A percentile compares a stretch with the other conserved stretches of the same genome.
phyloP scores from a whole-genome alignment of 202 grass and related monocot species.

The Miscanthus sacchariflorus region DNA sequence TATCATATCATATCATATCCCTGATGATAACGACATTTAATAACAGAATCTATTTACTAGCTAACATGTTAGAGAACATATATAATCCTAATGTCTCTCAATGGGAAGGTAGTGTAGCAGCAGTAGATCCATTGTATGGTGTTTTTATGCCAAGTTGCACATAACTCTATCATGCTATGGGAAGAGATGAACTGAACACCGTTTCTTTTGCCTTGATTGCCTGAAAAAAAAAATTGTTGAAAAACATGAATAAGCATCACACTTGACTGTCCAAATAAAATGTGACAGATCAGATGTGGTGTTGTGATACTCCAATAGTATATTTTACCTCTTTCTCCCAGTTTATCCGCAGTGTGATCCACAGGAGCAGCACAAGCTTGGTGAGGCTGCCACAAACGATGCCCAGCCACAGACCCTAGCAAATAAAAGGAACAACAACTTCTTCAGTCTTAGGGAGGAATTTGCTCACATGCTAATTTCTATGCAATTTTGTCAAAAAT shows the following conservation, averaged over 20 bases:
- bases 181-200: slow-evolving; percentile 51
- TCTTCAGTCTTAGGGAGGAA: not conserved
- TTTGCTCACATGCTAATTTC: not conserved
- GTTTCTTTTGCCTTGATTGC: slow-evolving; percentile 60
- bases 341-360: slow-evolving; percentile 55
- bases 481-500: not conserved
- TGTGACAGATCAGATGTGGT: too few relatives aligned
- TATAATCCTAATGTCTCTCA: not conserved
- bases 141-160: not conserved
- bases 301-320: not conserved
- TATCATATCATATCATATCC: not conserved
- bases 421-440: not conserved
- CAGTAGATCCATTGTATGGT: too few relatives aligned
- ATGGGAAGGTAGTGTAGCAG: not conserved
- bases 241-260: not conserved
- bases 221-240: slow-evolving; percentile 7
- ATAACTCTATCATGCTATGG: slow-evolving; percentile 12
- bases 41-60: not conserved
- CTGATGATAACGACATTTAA: not conserved
- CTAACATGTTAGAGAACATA: slow-evolving; percentile 9
- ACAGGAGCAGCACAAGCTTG: slow-evolving; percentile 47
- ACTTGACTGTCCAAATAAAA: not conserved
- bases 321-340: slow-evolving; percentile 72
- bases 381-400: slow-evolving; percentile 66
- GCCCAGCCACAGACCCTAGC: slow-evolving; percentile 79